A percentile compares a stretch with the other conserved stretches of the same genome.
phyloP scores from a whole-genome alignment of 2,329 filamentous ascomycete genomes.

The Colletotrichum sidae region DNA sequence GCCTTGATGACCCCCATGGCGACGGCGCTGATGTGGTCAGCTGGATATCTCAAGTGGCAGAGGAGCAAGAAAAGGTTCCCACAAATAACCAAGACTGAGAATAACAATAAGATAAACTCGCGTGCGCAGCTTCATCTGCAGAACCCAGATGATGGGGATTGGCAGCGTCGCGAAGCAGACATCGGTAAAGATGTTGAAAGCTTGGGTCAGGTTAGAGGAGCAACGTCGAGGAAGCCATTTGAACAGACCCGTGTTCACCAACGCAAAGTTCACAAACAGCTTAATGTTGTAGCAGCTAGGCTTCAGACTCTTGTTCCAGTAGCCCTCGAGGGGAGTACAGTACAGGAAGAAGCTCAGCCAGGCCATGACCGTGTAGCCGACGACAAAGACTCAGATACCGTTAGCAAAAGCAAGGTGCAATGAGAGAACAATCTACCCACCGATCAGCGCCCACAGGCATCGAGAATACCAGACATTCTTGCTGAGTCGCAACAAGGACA shows the following conservation, averaged over 20 bases:
- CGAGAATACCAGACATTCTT: conserved; percentile 42
- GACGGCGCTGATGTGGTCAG: conserved; percentile 46
- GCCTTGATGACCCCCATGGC: conserved; percentile 54
- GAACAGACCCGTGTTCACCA: conserved; percentile 48
- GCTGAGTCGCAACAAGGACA: conserved; percentile 41
- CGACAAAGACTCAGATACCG: conserved; percentile 35
- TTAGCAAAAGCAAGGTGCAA: neutral
- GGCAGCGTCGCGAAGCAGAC: conserved; percentile 56
- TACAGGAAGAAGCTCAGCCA: conserved; percentile 41
- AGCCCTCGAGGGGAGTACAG: conserved; percentile 40
- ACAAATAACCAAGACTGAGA: conserved; percentile 56
- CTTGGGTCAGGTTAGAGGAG: conserved; percentile 37
- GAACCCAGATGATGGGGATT: conserved; percentile 53
- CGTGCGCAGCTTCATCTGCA: conserved; percentile 53
- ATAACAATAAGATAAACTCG: conserved; percentile 54
- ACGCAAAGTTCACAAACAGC: conserved; percentile 50
- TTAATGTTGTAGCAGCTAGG: conserved; percentile 38
- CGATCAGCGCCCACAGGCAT: conserved; percentile 41
- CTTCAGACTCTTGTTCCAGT: conserved; percentile 39
- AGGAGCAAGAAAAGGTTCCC: conserved; percentile 22
- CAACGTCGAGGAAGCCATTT: neutral
- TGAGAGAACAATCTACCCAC: conserved; percentile 2
- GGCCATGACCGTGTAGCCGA: conserved; percentile 40
- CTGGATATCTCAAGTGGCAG: fast-evolving
- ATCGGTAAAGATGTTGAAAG: conserved; percentile 57